These are phyloP conservation scores for Periglandula ipomoeae DNA, from an alignment of 2,329 filamentous ascomycete species.

Conservation along the genomic window DNA sequence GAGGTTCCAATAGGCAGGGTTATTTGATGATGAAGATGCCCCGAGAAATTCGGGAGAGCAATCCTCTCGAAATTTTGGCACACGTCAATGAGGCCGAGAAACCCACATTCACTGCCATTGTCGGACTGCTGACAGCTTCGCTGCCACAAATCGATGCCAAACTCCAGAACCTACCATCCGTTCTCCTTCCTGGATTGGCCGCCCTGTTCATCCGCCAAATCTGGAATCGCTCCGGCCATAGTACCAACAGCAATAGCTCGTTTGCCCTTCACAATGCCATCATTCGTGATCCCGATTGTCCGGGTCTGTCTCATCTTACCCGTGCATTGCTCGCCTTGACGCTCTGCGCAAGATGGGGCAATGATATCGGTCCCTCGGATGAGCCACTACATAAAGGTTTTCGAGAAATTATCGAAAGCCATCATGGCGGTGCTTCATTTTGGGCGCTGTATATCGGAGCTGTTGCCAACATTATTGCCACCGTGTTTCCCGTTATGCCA, in stretches of 20 bases:
- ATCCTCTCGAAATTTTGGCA: slow-evolving; percentile 46
- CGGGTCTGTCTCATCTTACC: slow-evolving; percentile 65
- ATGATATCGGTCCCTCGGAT: slow-evolving; percentile 43
- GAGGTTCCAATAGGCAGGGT: slow-evolving; percentile 80
- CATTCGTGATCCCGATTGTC: slow-evolving; percentile 55
- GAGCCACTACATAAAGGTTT: slow-evolving; percentile 32
- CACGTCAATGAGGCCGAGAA: slow-evolving; percentile 16
- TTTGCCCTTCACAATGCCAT: slow-evolving; percentile 66
- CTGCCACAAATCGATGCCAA: slow-evolving; percentile 29
- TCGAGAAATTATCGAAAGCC: slow-evolving; percentile 29
- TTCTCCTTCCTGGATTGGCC: slow-evolving; percentile 34
- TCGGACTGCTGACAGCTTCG: slow-evolving; percentile 29
- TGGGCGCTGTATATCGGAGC: slow-evolving; percentile 46
- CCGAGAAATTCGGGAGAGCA: slow-evolving; percentile 45
- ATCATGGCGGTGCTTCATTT: slow-evolving; percentile 32
- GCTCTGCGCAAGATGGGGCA: slow-evolving; percentile 66
- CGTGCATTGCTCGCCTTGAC: slow-evolving; percentile 64
- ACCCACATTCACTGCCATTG: slow-evolving; percentile 26
- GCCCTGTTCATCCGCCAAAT: slow-evolving; percentile 38
- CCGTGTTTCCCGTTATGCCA: slow-evolving; percentile 33
- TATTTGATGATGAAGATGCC: slow-evolving; percentile 65
- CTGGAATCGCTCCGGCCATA: slow-evolving; percentile 42
- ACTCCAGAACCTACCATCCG: slow-evolving; percentile 26
- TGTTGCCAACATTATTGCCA: slow-evolving; percentile 34
- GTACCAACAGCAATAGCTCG: slow-evolving; percentile 48